Evolutionary conservation across 2,329 filamentous ascomycete species (phyloP).

Genomic region (Sphaceloma murrayae): DNA sequence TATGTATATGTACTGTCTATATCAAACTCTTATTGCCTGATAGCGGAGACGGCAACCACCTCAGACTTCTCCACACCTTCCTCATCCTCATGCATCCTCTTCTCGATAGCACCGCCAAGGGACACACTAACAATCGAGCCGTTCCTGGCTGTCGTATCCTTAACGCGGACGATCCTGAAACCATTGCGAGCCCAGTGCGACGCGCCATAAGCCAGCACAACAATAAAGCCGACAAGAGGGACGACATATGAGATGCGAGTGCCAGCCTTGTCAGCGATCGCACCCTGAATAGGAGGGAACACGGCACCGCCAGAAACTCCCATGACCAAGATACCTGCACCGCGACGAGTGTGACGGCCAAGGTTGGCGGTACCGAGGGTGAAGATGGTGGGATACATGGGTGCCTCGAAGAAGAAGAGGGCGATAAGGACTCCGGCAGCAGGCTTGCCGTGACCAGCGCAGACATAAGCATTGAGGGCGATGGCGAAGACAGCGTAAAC

Average conservation of each 20-base stretch:
- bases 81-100: too few relatives aligned
- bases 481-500: conserved; percentile 29
- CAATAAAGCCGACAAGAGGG: conserved; percentile 36
- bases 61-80: too few relatives aligned
- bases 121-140: too few relatives aligned
- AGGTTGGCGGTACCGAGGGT: conserved; percentile 34
- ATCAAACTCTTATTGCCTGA: too few relatives aligned
- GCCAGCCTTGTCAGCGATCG: conserved; percentile 32
- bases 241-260: conserved; percentile 38
- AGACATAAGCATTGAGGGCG: conserved; percentile 29
- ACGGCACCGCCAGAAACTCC: conserved; percentile 30
- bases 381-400: conserved; percentile 34
- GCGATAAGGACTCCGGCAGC: conserved; percentile 30
- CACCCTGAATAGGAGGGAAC: conserved; percentile 32
- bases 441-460: conserved; percentile 25
- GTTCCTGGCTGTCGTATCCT: too few relatives aligned
- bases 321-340: conserved; percentile 35
- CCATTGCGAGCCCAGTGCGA: conserved; percentile 29
- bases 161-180: conserved; percentile 27
- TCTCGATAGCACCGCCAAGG: too few relatives aligned
- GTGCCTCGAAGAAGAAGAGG: conserved; percentile 32
- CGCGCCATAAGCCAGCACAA: conserved; percentile 30
- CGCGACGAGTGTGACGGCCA: conserved; percentile 32
- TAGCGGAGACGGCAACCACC: too few relatives aligned
- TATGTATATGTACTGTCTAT: too few relatives aligned